These are phyloP conservation scores for Canavalia gladiata DNA, from an alignment of 306 rosid species.

Conservation along the genomic window DNA sequence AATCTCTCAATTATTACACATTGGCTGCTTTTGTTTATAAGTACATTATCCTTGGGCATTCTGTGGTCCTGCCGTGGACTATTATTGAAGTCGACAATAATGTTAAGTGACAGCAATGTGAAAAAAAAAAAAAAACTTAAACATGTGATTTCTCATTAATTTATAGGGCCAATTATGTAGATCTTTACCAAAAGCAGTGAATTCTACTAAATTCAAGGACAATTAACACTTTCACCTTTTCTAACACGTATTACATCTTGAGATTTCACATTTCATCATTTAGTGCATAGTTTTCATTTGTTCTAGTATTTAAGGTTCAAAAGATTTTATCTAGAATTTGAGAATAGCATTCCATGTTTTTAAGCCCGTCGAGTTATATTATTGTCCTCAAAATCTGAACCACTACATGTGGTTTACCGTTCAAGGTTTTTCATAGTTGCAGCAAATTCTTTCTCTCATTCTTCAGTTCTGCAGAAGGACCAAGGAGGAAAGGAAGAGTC, in stretches of 20 bases:
- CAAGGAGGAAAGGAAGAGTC: slow-evolving; percentile 43
- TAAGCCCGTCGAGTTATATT: not conserved
- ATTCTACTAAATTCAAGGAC: slow-evolving; percentile 23
- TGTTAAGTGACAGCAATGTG: slow-evolving; percentile 59
- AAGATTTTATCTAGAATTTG: slow-evolving; percentile 21
- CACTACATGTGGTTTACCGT: slow-evolving; percentile 28
- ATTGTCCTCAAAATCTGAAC: slow-evolving; percentile 43
- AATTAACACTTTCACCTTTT: slow-evolving; percentile 23
- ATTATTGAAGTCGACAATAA: slow-evolving; percentile 72
- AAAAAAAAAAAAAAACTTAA: slow-evolving; percentile 49
- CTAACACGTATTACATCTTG: slow-evolving; percentile 6
- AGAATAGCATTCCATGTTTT: slow-evolving; percentile 26
- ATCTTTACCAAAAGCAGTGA: slow-evolving; percentile 39
- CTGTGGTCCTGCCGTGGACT: slow-evolving; percentile 66
- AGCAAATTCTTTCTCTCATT: slow-evolving; percentile 45
- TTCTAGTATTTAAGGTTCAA: slow-evolving; percentile 26
- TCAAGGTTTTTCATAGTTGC: slow-evolving; percentile 35
- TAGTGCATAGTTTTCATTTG: slow-evolving; percentile 30
- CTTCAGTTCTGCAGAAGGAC: slow-evolving; percentile 36
- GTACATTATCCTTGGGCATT: slow-evolving; percentile 60
- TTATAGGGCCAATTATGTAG: slow-evolving; percentile 37
- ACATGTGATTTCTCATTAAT: slow-evolving; percentile 64
- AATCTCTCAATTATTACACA: slow-evolving; percentile 72
- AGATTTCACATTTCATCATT: slow-evolving; percentile 2
- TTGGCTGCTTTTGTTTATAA: slow-evolving; percentile 56